Evolutionary conservation across 1,284 basidiomycete genomes (phyloP).

Genomic region (Pholiota adiposa): DNA sequence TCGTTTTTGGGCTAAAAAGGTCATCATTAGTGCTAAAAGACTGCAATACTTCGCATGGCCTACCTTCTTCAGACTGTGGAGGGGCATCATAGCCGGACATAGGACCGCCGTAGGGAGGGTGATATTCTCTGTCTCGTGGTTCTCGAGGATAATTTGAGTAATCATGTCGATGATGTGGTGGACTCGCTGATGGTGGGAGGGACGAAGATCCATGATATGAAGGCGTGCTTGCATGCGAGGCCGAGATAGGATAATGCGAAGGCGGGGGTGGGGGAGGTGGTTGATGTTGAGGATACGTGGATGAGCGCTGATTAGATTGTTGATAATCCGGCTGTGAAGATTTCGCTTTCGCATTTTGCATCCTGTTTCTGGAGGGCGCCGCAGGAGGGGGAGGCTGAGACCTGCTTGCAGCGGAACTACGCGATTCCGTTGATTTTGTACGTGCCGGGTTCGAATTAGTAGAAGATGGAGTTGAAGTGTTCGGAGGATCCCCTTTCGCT

Average conservation of each 20-base stretch:
- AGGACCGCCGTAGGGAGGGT: slow-evolving; percentile 5
- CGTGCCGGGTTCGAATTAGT: background rate
- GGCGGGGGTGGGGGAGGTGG: slow-evolving; percentile 3
- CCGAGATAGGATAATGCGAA: background rate
- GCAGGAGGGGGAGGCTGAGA: background rate
- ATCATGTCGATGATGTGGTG: slow-evolving; percentile 38
- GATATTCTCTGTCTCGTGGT: background rate
- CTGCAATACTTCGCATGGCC: background rate
- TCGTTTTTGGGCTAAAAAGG: slow-evolving; percentile 4
- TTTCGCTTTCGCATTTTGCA: background rate
- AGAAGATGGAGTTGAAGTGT: background rate
- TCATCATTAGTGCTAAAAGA: background rate
- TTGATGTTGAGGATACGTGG: background rate
- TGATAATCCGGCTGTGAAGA: background rate
- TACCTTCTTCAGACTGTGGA: background rate
- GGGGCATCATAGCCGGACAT: slow-evolving; percentile 9
- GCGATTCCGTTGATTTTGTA: background rate
- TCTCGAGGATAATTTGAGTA: slow-evolving; percentile 29
- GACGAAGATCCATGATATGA: slow-evolving; percentile 1
- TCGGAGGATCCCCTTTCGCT: background rate
- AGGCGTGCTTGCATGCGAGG: background rate
- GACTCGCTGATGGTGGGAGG: slow-evolving; percentile 1
- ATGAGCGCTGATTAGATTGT: background rate
- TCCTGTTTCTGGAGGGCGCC: background rate
- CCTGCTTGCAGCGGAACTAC: background rate